Conservation (phyloP, 805 yeast genomes). For the Wickerhamiella qilinensis region DNA sequence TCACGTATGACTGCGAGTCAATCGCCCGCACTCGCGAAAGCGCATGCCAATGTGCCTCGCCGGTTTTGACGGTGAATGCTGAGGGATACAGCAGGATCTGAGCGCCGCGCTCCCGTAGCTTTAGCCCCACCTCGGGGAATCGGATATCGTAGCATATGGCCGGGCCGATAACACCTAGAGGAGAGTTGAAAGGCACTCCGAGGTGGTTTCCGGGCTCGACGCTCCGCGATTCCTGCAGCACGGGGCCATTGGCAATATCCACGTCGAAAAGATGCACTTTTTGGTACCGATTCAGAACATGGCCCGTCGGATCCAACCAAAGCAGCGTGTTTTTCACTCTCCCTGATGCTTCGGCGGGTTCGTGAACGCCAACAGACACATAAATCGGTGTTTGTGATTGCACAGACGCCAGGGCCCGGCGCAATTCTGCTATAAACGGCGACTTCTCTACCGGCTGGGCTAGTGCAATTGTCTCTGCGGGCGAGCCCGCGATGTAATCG, state of each 20-base stretch:
- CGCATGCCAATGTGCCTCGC: constrained; percentile 76
- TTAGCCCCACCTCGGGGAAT: constrained; percentile 64
- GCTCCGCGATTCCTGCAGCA: constrained; percentile 56
- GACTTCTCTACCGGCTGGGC: constrained; percentile 30
- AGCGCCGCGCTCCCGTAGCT: constrained; percentile 55
- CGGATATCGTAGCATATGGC: constrained; percentile 71
- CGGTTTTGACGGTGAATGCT: constrained; percentile 86
- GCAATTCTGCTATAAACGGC: constrained; percentile 31
- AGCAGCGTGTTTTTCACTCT: constrained; percentile 58
- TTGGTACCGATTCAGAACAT: constrained; percentile 53
- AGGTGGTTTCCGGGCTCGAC: constrained; percentile 62
- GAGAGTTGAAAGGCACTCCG: constrained; percentile 38
- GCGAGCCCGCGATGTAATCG: constrained; percentile 65
- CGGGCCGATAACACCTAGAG: constrained; percentile 27
- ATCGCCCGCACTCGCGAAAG: constrained; percentile 75
- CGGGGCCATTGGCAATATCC: constrained; percentile 63
- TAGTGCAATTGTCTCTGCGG: constrained; percentile 46
- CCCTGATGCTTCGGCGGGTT: constrained; percentile 35
- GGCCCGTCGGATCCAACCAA: constrained; percentile 54
- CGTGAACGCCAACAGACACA: constrained; percentile 81
- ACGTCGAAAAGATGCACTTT: constrained; percentile 86
- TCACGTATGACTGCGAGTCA: constrained; percentile 72
- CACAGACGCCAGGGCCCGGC: constrained; percentile 29
- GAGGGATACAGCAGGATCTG: constrained; percentile 69
- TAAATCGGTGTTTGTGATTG: constrained; percentile 23